Base-by-base conservation (phyloP, 192 early-diverging fungal genomes). In the Coemansia erecta region DNA sequence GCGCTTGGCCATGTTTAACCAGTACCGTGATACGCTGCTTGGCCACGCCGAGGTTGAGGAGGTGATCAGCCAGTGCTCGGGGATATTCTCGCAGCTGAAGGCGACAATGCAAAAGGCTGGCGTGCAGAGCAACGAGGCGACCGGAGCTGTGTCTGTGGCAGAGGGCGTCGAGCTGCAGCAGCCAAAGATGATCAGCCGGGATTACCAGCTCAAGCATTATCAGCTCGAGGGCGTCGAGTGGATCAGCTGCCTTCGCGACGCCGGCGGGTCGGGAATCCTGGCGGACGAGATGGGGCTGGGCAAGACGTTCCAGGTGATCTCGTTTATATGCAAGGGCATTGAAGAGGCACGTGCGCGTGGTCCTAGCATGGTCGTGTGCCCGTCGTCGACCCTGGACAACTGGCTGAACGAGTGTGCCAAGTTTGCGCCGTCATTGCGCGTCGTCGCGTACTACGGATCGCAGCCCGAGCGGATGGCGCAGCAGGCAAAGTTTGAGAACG, bases 171-270 rank as follows among this genome's bases (percentile, higher is more conserved):
- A 68, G 47, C 70, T 61, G 49, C 0, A 57, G 24, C 22, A 92
- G 92, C 56, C 94, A 81, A 1, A 35, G 49, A 17, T 80, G 80
- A 33, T 94, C 56, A 89, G 79, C 54, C 57, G 63, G 1, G 75
- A 72, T 8, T 87, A 91, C 54, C 58, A 59, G 13, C 81, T 97
- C 28, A 93, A 93, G 54, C 67, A 73, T 8, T 97, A 97, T 61
- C 94, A 97, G 64, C 82, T 97, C 46, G 81, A 90, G 22, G 94
- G 94, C 17, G 79, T 97, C 24, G 89, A 87, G 54, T 97, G 94
- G 94, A 71, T 97, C 53, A 78, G 72, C 12, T 73, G 90, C 50
- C 60, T 97, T 39, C 87, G 90, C 65, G 77, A 82, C 37, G 86
- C 89, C 48, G 65, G 77, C 0, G 81, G 90, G 0, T 91, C 92